Conservation (phyloP, 73 alveolate genomes). For the Paramecium biaurelia region DNA sequence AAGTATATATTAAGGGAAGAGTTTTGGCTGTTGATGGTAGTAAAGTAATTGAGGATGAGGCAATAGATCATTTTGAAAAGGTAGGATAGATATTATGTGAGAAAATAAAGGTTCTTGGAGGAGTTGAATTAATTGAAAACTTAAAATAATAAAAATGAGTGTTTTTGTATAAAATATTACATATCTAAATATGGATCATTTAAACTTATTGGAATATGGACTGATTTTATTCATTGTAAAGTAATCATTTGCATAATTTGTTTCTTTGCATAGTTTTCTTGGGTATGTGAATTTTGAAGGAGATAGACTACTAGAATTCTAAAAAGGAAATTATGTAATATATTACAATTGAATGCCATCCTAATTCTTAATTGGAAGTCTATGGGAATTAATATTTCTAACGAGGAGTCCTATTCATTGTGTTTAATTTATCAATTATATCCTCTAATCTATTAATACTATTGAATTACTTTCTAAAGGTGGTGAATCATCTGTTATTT, state of each 20-base stretch:
- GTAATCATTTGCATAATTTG: conserved; percentile 64
- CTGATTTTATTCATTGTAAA: conserved; percentile 52
- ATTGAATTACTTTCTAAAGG: conserved; percentile 3
- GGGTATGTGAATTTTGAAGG: conserved; percentile 59
- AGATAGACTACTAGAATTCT: not conserved
- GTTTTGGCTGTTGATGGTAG: conserved; percentile 3
- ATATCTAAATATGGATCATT: not conserved
- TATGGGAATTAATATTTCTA: conserved; percentile 55
- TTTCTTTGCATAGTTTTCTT: conserved; percentile 57
- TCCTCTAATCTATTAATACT: conserved; percentile 6
- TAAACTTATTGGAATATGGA: conserved; percentile 61
- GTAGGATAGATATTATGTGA: not conserved
- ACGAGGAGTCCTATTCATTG: conserved; percentile 63
- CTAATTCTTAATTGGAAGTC: conserved; percentile 59
- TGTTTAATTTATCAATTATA: conserved; percentile 29
- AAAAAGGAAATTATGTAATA: not conserved
- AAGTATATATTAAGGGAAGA: conserved; percentile 17
- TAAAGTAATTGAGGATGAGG: conserved; percentile 10
- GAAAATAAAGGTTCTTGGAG: not conserved
- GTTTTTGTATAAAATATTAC: not conserved
- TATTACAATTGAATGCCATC: conserved; percentile 54
- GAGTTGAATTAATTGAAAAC: not conserved
- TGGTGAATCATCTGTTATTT: conserved; percentile 45
- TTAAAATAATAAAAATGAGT: not conserved
- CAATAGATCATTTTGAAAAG: not conserved